Base-by-base conservation (phyloP, 2,329 filamentous ascomycete species). In the Fusarium hostae region DNA sequence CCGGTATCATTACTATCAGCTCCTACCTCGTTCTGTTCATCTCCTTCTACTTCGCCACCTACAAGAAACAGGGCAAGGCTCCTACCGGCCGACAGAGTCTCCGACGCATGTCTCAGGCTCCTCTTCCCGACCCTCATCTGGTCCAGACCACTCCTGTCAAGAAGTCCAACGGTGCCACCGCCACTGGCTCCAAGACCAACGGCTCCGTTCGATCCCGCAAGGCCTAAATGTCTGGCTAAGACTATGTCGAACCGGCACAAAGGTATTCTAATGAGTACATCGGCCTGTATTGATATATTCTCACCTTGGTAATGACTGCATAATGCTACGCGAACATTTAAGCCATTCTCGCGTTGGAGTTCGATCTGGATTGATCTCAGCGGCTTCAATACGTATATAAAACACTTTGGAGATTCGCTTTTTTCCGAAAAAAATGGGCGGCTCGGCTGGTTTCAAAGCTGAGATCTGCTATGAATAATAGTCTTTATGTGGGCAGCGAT, bases 21-120 rank as follows among this genome's bases (percentile, higher is more conserved):
- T 97, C 94, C 35, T 99, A 98, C 89, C 90, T 99, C 66, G 88
- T 98, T 72, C 93, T 99, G 75, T 99, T 99, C 90, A 97, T 99
- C 85, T 95, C 92, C 56, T 99, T 99, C 91, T 99, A 98, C 89
- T 88, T 97, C 76, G 94, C 94, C 74, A 99, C 95, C 69, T 99
- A 99, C 87, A 93, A 92, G 86, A 95, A 94, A 87, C 91, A 92
- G 70, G 89, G 90, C 82, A 95, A 94, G 87, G 89, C 87, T 67
- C 87, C 88, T 78, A 94, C 91, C 77, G 93, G 93, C 78, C 95
- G 93, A 83, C 96, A 95, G 87, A 87, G 88, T 41, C 86, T 91
- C 70, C 88, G 89, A 69, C 87, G 88, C 75, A 90, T 90, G 88
- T 88, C 86, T 76, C 87, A 90, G 81, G 88, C 88, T 57, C 87